These are phyloP conservation scores for Porcisia deanei DNA, from an alignment of 208 protist genomes.

Conservation along the genomic window DNA sequence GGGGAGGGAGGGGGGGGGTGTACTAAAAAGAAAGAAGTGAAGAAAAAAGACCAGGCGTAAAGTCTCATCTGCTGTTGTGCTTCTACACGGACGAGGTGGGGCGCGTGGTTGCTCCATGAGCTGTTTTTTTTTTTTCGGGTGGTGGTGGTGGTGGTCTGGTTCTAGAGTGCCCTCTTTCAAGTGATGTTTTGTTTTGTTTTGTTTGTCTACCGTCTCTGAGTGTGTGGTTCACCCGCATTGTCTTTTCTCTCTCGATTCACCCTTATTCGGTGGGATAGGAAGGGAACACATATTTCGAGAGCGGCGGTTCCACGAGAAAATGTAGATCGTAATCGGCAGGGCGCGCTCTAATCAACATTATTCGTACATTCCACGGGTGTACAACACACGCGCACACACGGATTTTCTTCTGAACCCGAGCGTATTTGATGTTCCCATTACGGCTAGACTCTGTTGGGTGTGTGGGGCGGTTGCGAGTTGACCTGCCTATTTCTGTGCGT, in stretches of 20 bases:
- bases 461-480: not conserved
- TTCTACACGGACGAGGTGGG: no score
- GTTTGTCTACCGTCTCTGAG: no score
- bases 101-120: no score
- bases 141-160: no score
- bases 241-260: not conserved
- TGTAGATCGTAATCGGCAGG: not conserved
- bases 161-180: no score
- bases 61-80: no score
- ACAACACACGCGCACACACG: not conserved
- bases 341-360: not conserved
- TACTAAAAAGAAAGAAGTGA: no score
- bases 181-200: no score
- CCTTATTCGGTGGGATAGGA: not conserved
- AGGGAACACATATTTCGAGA: not conserved
- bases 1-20: not conserved
- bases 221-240: not conserved
- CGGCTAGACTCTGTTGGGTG: not conserved
- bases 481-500: not conserved
- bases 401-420: not conserved
- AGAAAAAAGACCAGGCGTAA: no score
- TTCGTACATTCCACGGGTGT: not conserved
- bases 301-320: not conserved
- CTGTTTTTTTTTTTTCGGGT: no score
- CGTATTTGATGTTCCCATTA: not conserved